phyloP scores from a whole-genome alignment of 1,139 yeast genomes.

The Nakaseomyces bracarensis region DNA sequence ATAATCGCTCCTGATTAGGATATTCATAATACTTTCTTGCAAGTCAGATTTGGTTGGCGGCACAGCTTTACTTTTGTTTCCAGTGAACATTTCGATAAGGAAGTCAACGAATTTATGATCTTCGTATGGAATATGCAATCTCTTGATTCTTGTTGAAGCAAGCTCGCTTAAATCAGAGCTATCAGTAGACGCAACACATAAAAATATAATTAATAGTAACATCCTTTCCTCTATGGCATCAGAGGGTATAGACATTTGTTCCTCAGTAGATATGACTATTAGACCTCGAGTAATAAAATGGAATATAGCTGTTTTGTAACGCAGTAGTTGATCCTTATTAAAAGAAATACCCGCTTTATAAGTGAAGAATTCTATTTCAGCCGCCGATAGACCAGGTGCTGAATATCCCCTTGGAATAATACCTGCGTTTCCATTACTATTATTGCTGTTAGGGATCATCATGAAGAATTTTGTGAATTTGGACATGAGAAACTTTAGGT shows the following conservation, averaged over 20 bases:
- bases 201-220: slow-evolving; percentile 35
- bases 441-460: slow-evolving; percentile 40
- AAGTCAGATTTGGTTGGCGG: slow-evolving; percentile 49
- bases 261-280: slow-evolving; percentile 19
- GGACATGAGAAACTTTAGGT: slow-evolving; percentile 38
- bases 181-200: slow-evolving; percentile 62
- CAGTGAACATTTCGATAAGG: slow-evolving; percentile 43
- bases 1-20: slow-evolving; percentile 44
- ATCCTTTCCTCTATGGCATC: slow-evolving; percentile 11
- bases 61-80: slow-evolving; percentile 34
- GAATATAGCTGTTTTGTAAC: slow-evolving; percentile 44
- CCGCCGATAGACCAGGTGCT: slow-evolving; percentile 55
- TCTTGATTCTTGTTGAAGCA: slow-evolving; percentile 41
- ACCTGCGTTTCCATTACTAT: slow-evolving; percentile 26
- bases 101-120: slow-evolving; percentile 37
- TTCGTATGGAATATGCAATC: slow-evolving; percentile 47
- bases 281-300: slow-evolving; percentile 32
- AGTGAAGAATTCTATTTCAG: slow-evolving; percentile 54
- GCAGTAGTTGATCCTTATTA: slow-evolving; percentile 41
- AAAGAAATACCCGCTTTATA: slow-evolving; percentile 57
- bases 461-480: slow-evolving; percentile 51
- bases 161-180: slow-evolving; percentile 37
- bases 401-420: slow-evolving; percentile 36
- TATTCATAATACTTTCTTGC: slow-evolving; percentile 50
- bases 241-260: not conserved